These are phyloP conservation scores for Bryum argenteum DNA, from an alignment of 225 moss, liverwort and hornwort species.

Conservation along the genomic window DNA sequence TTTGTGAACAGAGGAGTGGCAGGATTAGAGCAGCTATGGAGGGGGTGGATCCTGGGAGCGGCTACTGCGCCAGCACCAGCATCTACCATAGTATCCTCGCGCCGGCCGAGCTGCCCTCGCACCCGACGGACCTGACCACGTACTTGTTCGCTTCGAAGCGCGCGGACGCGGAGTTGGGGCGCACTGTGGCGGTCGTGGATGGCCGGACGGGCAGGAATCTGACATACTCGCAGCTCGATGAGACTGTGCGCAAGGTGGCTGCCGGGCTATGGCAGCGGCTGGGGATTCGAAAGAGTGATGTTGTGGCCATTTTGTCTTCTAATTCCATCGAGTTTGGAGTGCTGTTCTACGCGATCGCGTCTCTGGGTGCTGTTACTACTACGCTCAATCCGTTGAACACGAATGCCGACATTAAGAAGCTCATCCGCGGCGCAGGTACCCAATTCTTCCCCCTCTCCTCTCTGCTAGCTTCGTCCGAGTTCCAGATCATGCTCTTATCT, in stretches of 20 bases:
- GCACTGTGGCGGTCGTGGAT: slow-evolving; percentile 43
- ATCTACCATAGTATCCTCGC: slow-evolving; percentile 40
- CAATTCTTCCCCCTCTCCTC: not conserved
- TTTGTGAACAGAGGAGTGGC: not conserved
- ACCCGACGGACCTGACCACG: slow-evolving; percentile 32
- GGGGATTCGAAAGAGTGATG: slow-evolving; percentile 35
- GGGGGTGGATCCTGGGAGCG: slow-evolving; percentile 37
- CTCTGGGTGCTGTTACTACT: slow-evolving; percentile 46
- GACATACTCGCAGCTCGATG: slow-evolving; percentile 43
- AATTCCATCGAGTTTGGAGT: slow-evolving; percentile 54
- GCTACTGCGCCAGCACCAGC: slow-evolving; percentile 33
- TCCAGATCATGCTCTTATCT: not conserved
- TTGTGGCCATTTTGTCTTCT: slow-evolving; percentile 47
- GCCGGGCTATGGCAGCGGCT: slow-evolving; percentile 51
- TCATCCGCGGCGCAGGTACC: slow-evolving; percentile 33
- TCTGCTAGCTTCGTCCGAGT: not conserved
- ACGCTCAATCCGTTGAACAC: slow-evolving; percentile 53
- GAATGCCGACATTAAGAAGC: slow-evolving; percentile 44
- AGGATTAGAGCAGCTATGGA: slow-evolving; percentile 11
- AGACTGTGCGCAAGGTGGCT: slow-evolving; percentile 40
- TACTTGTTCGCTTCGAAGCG: slow-evolving; percentile 32
- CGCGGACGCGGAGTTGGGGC: not conserved
- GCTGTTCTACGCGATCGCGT: slow-evolving; percentile 48
- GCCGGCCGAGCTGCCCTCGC: slow-evolving; percentile 11
- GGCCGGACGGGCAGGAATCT: slow-evolving; percentile 31